phyloP scores from a whole-genome alignment of 208 protist species.

The Crithidia expoeki region DNA sequence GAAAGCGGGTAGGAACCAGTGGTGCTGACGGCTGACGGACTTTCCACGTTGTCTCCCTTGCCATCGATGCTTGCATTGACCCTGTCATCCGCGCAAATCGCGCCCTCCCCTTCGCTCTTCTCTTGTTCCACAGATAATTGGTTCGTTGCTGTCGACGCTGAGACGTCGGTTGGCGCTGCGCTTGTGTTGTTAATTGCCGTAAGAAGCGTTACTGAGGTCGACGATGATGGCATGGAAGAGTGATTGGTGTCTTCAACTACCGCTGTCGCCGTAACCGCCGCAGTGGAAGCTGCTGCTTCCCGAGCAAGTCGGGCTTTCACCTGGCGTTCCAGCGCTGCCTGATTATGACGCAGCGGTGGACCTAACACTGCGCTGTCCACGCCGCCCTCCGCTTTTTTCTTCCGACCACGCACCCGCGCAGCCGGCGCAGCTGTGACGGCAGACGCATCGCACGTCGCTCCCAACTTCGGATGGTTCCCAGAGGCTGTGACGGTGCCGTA shows the following conservation, averaged over 20 bases:
- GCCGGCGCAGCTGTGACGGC: conserved; percentile 12
- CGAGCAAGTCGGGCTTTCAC: conserved; percentile 12
- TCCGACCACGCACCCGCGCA: conserved; percentile 15
- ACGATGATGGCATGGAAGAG: background rate
- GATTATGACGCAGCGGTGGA: conserved; percentile 23
- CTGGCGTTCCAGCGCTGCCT: conserved; percentile 20
- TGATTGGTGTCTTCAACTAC: too few relatives aligned
- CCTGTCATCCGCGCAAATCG: background rate
- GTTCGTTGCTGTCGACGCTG: background rate
- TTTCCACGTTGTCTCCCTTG: background rate
- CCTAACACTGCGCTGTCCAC: conserved; percentile 24
- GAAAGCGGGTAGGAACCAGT: background rate
- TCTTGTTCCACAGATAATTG: background rate
- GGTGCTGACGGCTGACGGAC: background rate
- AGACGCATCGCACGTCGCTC: background rate
- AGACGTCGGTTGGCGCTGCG: background rate
- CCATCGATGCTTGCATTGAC: too few relatives aligned
- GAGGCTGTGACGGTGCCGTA: conserved; percentile 10
- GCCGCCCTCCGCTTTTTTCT: conserved; percentile 28
- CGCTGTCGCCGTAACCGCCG: background rate
- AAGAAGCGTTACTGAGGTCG: background rate
- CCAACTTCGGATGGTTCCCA: background rate
- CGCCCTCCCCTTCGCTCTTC: background rate
- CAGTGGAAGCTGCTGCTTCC: background rate
- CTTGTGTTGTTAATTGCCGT: background rate